Evolutionary conservation across 164 flowering plant species (phyloP), one percentile per base, ranked within the genome.

Genomic region (Vitis labrusca): DNA sequence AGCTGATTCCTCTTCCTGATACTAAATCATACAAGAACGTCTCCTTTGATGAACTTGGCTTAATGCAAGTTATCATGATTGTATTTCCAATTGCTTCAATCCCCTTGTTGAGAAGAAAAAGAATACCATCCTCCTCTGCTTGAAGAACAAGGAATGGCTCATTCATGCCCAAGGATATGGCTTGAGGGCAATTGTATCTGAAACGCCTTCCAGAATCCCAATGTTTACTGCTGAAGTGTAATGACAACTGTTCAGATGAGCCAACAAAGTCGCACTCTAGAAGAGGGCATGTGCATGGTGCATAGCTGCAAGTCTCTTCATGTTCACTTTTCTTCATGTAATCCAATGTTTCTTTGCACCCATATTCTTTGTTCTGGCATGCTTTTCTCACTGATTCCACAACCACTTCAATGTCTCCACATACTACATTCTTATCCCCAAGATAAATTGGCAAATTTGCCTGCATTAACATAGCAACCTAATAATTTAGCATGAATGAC

Each of bases 231-330:
- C 83, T 80, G 77, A 86, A 82, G 69, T 88, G 93, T 15, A 77
- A 68, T 2, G 89, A 85, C 63, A 88, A 63, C 65, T 82, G 88
- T 52, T 76, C 72, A 8, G 79, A 71, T 16, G 90, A 83, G 64
- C 88, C 89, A 63, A 56, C 15, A 63, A 85, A 88, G 67, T 63
- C 69, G 71, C 93, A 89, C 62, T 77, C 79, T 50, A 63, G 59
- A 50, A 89, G 48, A 8, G 93, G 90, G 74, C 92, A 88, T 13
- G 71, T 16, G 75, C 88, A 86, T 9, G 90, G 90, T 27, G 80
- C 76, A 69, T 65, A 76, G 3, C 65, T 69, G 74, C 87, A 86
- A n/a, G 66, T 61, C 53, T 82, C 87, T 71, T 85, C 89, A 60
- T 86, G 92, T n/a, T 63, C 78, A 48, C 50, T 51, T 59, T 74